Base-by-base conservation (phyloP, 2,329 filamentous ascomycete species). In the Coleophoma crateriformis region DNA sequence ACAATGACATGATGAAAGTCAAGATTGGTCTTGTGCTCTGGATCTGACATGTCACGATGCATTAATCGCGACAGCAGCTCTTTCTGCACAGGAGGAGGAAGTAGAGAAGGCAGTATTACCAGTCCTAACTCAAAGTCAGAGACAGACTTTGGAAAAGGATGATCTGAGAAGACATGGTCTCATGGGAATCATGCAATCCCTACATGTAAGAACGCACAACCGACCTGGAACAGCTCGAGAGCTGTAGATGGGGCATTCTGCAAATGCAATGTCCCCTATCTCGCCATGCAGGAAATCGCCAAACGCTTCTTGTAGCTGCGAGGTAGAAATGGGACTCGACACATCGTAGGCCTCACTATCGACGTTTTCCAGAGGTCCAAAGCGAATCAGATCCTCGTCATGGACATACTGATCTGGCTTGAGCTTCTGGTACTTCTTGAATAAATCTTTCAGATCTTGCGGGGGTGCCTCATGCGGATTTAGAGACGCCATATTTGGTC, bases 21-120 rank as follows among this genome's bases (percentile, higher is more conserved):
- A n/a, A 97, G 73, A 67, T 97, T 99, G 47, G 91, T 97, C 62
- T 87, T 80, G 65, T 97, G 90, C 4, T 72, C 65, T 3, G 83
- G 81, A 56, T 87, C 80, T 53, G 83, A 82, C 14, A 95, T 78
- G 65, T 95, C 87, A 46, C 79, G 78, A 68, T 95, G 88, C 32
- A 96, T 73, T 54, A 96, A 77, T 48, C 80, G 82, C 41, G 81
- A 81, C 5, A 97, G 76, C 3, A 97, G 74, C 35, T 73, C 69
- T 51, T 76, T 71, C 65, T 99, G 94, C 13, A 88, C 73, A 6
- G 71, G 61, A 14, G 79, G 76, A 4, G 90, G 85, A 10, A 97
- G 70, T 8, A 97, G 72, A 22, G 78, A 78, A 12, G 91, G 91
- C 3, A 91, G 71, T 47, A 97, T 78, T 49, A 87, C 76, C 10